Evolutionary conservation across 257 asterid genomes (phyloP).

Genomic region (Scutellaria baicalensis): DNA sequence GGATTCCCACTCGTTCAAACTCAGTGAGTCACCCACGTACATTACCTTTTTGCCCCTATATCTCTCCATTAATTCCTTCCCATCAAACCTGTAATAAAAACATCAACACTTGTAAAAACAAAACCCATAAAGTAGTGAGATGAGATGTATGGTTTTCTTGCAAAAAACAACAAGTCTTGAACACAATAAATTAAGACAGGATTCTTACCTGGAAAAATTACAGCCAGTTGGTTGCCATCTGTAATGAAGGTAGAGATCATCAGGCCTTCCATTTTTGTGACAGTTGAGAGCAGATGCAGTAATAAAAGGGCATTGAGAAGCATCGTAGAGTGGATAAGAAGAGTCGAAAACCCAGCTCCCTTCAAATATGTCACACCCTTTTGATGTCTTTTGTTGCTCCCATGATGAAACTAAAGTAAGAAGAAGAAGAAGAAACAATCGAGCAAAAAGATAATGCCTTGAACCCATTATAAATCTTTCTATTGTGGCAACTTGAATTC

Average conservation of each 20-base stretch:
- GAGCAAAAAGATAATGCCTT: no score
- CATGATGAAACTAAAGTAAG: neutral
- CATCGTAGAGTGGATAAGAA: conserved; percentile 44
- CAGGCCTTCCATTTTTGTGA: conserved; percentile 53
- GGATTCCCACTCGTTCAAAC: conserved; percentile 55
- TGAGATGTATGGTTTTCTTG: neutral
- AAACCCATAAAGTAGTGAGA: neutral
- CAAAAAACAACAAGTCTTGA: neutral
- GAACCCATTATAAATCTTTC: neutral
- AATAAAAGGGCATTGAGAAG: conserved; percentile 50
- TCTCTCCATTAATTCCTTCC: conserved; percentile 32
- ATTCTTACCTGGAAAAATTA: conserved; percentile 32
- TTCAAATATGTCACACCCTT: conserved; percentile 35
- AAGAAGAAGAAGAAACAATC: neutral
- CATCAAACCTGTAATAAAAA: conserved; percentile 33
- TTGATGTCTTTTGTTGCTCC: neutral
- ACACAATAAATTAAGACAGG: neutral
- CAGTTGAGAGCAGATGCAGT: conserved; percentile 44
- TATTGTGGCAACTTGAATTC: no score
- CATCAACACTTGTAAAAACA: neutral
- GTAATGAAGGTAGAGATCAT: conserved; percentile 31
- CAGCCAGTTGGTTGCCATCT: conserved; percentile 61
- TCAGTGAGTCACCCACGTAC: conserved; percentile 61
- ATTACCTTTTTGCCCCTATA: conserved; percentile 52
- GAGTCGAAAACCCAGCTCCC: conserved; percentile 68